Evolutionary conservation across 495 filamentous ascomycete species (phyloP).

Genomic region (Parmelia sp.): DNA sequence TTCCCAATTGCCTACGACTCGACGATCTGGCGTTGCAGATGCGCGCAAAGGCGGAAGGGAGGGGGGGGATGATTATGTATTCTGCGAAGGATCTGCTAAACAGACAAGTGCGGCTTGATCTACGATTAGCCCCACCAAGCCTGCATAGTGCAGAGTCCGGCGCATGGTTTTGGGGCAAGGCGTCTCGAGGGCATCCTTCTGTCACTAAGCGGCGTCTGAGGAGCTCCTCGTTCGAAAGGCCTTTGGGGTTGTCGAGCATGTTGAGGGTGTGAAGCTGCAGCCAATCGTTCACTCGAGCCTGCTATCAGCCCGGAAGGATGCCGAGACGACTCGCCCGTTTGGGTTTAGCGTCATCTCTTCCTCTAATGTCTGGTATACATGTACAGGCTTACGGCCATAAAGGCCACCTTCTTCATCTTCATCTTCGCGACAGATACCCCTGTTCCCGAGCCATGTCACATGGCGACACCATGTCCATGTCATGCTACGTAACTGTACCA

Average conservation of each 20-base stretch:
- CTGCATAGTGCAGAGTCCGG: neutral
- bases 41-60: neutral
- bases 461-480: neutral
- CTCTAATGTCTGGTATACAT: no score
- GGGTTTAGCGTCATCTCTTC: conserved; percentile 1
- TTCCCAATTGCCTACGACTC: neutral
- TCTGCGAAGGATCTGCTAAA: neutral
- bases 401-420: neutral
- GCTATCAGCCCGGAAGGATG: neutral
- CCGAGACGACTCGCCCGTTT: neutral
- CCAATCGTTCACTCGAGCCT: no score
- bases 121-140: neutral
- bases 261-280: neutral
- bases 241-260: no score
- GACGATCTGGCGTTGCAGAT: neutral
- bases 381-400: neutral
- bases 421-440: neutral
- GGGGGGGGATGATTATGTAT: neutral
- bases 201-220: neutral
- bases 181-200: neutral
- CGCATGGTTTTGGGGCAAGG: neutral
- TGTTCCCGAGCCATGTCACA: neutral
- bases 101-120: neutral
- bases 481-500: neutral
- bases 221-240: neutral